Percentiles rank a stretch among this genome's conserved stretches.
phyloP scores from a whole-genome alignment of 2,329 filamentous ascomycete species.

The Aspergillus glaucus region DNA sequence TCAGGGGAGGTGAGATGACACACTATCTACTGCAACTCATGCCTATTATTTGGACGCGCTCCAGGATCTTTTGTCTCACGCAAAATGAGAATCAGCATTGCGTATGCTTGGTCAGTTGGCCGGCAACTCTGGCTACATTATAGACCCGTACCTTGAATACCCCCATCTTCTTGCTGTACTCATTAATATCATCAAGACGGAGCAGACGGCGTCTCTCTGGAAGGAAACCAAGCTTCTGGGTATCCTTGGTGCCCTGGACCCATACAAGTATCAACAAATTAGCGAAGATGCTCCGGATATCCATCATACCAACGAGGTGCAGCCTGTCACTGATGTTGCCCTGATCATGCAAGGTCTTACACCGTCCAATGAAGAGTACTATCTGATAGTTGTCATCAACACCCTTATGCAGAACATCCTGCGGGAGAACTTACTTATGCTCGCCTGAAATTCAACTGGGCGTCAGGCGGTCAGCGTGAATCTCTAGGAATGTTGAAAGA shows the following conservation, averaged over 20 bases:
- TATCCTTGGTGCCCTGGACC: slow-evolving; percentile 88
- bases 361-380: slow-evolving; percentile 96
- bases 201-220: slow-evolving; percentile 76
- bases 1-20: slow-evolving; percentile 90
- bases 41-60: slow-evolving; percentile 92
- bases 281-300: slow-evolving; percentile 82
- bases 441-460: slow-evolving; percentile 97
- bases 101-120: slow-evolving; percentile 87
- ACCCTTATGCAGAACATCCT: slow-evolving; percentile 80
- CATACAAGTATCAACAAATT: slow-evolving; percentile 90
- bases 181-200: slow-evolving; percentile 88
- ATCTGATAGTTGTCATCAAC: slow-evolving; percentile 95
- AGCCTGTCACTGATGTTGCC: slow-evolving; percentile 80
- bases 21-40: slow-evolving; percentile 87
- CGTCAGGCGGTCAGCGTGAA: slow-evolving; percentile 62
- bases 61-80: slow-evolving; percentile 85
- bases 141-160: slow-evolving; percentile 90
- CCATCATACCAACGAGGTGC: slow-evolving; percentile 61
- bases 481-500: slow-evolving; percentile 56
- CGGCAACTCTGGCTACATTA: slow-evolving; percentile 96
- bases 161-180: slow-evolving; percentile 87
- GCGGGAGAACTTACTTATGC: slow-evolving; percentile 88
- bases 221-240: slow-evolving; percentile 95
- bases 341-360: slow-evolving; percentile 97
- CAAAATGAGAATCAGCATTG: slow-evolving; percentile 85